These are phyloP conservation scores for Asterochloris erici DNA, from an alignment of 139 green algal genomes.

Conservation along the genomic window DNA sequence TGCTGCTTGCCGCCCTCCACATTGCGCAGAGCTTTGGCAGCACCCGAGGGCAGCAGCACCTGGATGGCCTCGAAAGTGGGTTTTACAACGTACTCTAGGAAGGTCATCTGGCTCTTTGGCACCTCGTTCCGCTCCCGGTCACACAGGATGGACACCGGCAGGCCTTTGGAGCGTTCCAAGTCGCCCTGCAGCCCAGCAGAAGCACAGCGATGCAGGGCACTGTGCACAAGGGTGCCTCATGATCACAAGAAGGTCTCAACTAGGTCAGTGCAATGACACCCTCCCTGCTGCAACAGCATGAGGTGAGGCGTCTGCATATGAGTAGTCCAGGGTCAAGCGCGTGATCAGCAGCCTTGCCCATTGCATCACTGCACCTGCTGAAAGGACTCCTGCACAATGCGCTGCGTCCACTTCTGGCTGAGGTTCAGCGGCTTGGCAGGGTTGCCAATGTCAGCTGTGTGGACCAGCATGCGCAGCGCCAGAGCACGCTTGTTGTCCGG, in stretches of 20 bases:
- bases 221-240: neutral
- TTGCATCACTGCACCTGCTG: constrained; percentile 21
- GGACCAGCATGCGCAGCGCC: constrained; percentile 51
- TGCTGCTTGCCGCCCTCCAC: constrained; percentile 11
- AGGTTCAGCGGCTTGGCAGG: constrained; percentile 38
- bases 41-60: constrained; percentile 28
- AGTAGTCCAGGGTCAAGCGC: too few species aligned
- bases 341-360: too few species aligned
- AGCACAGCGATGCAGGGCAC: neutral
- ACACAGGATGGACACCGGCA: constrained; percentile 68
- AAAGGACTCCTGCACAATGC: constrained; percentile 49
- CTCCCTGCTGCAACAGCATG: neutral
- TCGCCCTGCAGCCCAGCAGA: constrained; percentile 58
- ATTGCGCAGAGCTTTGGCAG: constrained; percentile 18
- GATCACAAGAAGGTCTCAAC: neutral
- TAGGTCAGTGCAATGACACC: neutral
- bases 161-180: constrained; percentile 46
- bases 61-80: constrained; percentile 34
- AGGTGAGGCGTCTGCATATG: neutral
- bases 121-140: constrained; percentile 57
- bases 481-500: constrained; percentile 25
- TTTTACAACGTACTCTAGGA: constrained; percentile 46
- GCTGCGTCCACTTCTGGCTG: constrained; percentile 34
- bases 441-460: constrained; percentile 67
- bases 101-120: constrained; percentile 59